Base-by-base conservation (phyloP, 257 asterid genomes). In the Fraxinus pennsylvanica region DNA sequence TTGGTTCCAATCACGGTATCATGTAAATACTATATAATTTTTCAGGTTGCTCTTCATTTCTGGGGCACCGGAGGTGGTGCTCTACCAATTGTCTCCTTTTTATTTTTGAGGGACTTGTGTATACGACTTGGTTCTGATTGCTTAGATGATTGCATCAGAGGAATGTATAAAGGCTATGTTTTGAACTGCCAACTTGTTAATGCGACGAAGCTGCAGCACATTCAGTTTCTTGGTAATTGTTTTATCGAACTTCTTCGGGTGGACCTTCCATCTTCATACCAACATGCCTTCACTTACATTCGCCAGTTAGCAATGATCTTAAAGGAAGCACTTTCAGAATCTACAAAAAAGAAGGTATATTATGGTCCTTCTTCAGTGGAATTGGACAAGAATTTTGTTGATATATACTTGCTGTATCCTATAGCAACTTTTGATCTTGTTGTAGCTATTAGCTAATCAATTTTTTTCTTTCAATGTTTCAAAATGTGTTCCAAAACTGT, bases 41-140 rank as follows among this genome's bases (percentile, higher is more conserved):
- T 86, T 66, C 92, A 93, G 98, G 97, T 87, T 82, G 93, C 91
- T 73, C 95, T 92, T 85, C 98, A 96, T 90, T 96, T 92, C 81
- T 96, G 97, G 97, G 98, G 98, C 76, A 93, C 97, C 0, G 97
- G 97, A 21, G 91, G 94, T 33, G 97, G 98, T 73, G 96, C 95
- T 74, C 90, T 93, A 71, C 97, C 99, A 35, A 92, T 92, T 80
- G 97, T 86, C 82, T 92, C 98, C 72, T 92, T 93, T 86, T 81
- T 96, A 68, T 93, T 96, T 88, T 71, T 96, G 77, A 90, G 97
- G 79, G 97, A 93, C 81, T 82, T 89, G 68, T 96, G 97, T 84
- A 35, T 92, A 59, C 88, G 90, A 36, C 91, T 96, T 61, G 93
- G 94, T 77, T 85, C 97, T 14, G 97, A 92, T 76, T 92, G 96